These are phyloP conservation scores for Exserohilum turcica DNA, from an alignment of 2,329 filamentous ascomycete genomes.

Conservation along the genomic window DNA sequence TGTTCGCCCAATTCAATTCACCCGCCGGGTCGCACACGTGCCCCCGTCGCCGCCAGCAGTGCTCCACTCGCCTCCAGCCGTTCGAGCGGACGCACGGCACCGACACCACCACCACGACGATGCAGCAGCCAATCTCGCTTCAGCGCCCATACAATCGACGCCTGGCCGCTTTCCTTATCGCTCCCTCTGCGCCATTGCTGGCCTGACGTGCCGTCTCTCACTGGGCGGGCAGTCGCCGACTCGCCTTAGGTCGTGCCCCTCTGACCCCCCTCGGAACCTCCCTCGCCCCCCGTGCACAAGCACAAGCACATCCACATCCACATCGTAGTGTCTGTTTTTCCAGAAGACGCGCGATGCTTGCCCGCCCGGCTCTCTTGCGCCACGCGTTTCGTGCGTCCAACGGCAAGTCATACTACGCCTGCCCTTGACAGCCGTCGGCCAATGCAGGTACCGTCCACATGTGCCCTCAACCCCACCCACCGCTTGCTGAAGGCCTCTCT, in stretches of 20 bases:
- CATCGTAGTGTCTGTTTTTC: not conserved
- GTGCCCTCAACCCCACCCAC: not conserved
- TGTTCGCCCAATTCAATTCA: not conserved
- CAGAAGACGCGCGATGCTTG: not conserved
- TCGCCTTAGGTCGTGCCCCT: slow-evolving; percentile 13
- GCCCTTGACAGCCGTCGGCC: slow-evolving; percentile 2
- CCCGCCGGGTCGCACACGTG: not conserved
- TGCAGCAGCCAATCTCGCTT: slow-evolving; percentile 15
- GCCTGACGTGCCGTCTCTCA: too few relatives aligned
- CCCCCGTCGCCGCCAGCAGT: slow-evolving; percentile 4
- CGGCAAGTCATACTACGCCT: slow-evolving; percentile 1
- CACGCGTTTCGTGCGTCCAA: not conserved
- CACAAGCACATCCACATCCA: too few relatives aligned
- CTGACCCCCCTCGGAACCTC: too few relatives aligned
- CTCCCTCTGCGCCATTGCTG: not conserved
- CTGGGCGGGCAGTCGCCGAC: slow-evolving; percentile 1
- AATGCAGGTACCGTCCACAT: slow-evolving; percentile 23
- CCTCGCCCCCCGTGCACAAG: not conserved
- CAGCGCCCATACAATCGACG: slow-evolving; percentile 11
- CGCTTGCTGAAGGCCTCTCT: slow-evolving; percentile 1
- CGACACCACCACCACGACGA: not conserved
- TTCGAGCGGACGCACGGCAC: not conserved
- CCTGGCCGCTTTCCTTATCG: slow-evolving; percentile 12
- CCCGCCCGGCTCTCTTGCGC: not conserved
- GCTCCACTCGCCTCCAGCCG: slow-evolving; percentile 3